A percentile compares a stretch with the other conserved stretches of the same genome.
These are phyloP conservation scores for Pythium angustatum DNA, from an alignment of 352 stramenopile genomes.

Conservation along the genomic window DNA sequence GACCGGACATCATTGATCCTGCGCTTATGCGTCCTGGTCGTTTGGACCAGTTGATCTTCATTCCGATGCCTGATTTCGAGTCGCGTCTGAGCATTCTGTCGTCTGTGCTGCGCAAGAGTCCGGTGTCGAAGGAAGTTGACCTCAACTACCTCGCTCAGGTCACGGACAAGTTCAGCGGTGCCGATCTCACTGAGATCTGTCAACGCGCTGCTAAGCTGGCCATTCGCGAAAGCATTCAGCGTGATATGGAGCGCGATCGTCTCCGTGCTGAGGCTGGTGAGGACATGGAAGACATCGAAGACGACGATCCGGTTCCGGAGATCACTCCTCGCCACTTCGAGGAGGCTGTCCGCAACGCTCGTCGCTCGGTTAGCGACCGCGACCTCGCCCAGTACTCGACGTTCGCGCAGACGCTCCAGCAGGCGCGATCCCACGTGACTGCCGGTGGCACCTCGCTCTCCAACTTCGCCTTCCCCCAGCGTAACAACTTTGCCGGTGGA, in stretches of 20 bases:
- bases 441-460: constrained; percentile 90
- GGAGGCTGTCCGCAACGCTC: constrained; percentile 95
- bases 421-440: constrained; percentile 94
- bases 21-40: constrained; percentile 96
- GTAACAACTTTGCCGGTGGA: constrained; percentile 48
- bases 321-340: constrained; percentile 97
- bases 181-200: constrained; percentile 99
- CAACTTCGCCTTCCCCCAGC: constrained; percentile 96
- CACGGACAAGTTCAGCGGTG: constrained; percentile 99
- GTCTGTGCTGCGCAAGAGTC: constrained; percentile 96
- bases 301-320: constrained; percentile 96
- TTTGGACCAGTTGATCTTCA: constrained; percentile 96
- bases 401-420: constrained; percentile 92
- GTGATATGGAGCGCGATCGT: constrained; percentile 97
- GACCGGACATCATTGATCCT: constrained; percentile 97
- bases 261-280: constrained; percentile 91
- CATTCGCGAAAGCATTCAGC: constrained; percentile 99
- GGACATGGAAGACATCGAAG: constrained; percentile 90
- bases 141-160: constrained; percentile 95
- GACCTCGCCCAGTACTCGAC: constrained; percentile 94
- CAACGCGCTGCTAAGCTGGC: constrained; percentile 98
- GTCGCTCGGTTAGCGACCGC: constrained; percentile 97
- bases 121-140: constrained; percentile 97
- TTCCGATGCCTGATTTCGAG: constrained; percentile 97
- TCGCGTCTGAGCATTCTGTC: constrained; percentile 95